Conservation (phyloP, 2,329 filamentous ascomycete species). For the Aspergillus aculeatinus region DNA sequence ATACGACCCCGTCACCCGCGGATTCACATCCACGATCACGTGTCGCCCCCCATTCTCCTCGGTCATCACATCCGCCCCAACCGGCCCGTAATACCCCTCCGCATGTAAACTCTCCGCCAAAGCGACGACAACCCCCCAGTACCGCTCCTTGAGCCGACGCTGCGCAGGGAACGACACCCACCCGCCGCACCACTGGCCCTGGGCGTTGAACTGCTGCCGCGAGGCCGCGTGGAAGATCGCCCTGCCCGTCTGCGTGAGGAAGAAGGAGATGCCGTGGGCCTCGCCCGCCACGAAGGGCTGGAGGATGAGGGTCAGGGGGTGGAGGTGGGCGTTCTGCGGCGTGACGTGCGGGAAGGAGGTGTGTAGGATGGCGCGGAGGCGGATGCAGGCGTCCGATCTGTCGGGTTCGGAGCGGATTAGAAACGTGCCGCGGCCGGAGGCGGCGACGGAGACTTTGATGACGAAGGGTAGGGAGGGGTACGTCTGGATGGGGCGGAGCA, state of each 20-base stretch:
- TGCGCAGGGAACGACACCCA: background rate
- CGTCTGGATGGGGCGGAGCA: background rate
- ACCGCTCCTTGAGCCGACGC: background rate
- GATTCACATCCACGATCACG: conserved; percentile 7
- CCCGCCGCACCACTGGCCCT: conserved; percentile 3
- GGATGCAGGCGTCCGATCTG: background rate
- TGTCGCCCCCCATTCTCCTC: background rate
- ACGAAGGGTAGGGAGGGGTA: background rate
- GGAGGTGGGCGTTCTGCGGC: background rate
- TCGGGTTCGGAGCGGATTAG: background rate
- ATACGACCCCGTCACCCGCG: conserved; percentile 8
- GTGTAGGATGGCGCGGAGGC: background rate
- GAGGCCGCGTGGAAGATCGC: background rate
- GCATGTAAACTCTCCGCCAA: background rate
- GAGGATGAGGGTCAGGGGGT: conserved; percentile 1
- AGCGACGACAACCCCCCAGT: background rate
- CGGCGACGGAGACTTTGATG: conserved; percentile 4
- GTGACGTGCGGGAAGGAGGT: background rate
- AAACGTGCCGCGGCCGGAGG: conserved; percentile 3
- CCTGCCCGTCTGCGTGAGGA: background rate
- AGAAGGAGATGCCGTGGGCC: background rate
- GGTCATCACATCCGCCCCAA: conserved; percentile 6
- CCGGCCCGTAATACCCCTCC: conserved; percentile 8
- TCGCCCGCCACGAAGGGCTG: conserved; percentile 3
- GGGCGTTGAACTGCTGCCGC: background rate